Evolutionary conservation across 495 filamentous ascomycete genomes (phyloP), one percentile per base, ranked within the genome.

Genomic region (Lichenothelia convexa): DNA sequence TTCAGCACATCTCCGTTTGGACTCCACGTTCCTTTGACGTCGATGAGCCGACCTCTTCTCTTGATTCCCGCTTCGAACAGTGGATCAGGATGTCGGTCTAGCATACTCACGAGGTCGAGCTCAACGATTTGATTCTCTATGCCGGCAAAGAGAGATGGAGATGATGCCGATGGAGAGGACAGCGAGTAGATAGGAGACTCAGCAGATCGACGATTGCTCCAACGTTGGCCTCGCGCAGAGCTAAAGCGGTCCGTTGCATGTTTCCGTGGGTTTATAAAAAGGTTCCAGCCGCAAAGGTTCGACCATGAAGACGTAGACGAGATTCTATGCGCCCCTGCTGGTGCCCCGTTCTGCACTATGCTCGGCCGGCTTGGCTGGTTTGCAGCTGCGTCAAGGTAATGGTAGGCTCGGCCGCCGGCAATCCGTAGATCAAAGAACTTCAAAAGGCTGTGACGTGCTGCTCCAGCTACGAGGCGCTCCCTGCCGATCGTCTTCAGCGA

Each of bases 401-500:
- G 38, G 42, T 59, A 59, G 16, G 42, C 46, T 21, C 53, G 46
- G 4, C 52, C 56, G 5, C 61, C 67, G 7, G 53, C 49, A 56
- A 73, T 61, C 24, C 75, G 69, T 22, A 80, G 49, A 45, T 80
- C 73, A 40, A 78, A 80, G 1, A 77, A 47, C 43, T 78, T 79
- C 6, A 80, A 49, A 12, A 75, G 45, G 30, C 62, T 64, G 45
- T 76, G 64, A 7, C 61, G 60, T 7, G 62, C 61, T 1, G 61
- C 61, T 13, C 74, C 75, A 13, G 64, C 67, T 11, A 77, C 40
- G 41, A 80, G 66, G 4, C 62, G 57, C 42, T 75, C 61, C 16
- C 62, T 58, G 9, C 64, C 65, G 41, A 75, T 58, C 0, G 68
- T 53, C 2, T 65, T 62, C 8, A 80, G 58, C 27, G 70, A 70